Evolutionary conservation across 2,329 filamentous ascomycete species (phyloP), one percentile per base, ranked within the genome.

Genomic region (Emydomyces testavorans): DNA sequence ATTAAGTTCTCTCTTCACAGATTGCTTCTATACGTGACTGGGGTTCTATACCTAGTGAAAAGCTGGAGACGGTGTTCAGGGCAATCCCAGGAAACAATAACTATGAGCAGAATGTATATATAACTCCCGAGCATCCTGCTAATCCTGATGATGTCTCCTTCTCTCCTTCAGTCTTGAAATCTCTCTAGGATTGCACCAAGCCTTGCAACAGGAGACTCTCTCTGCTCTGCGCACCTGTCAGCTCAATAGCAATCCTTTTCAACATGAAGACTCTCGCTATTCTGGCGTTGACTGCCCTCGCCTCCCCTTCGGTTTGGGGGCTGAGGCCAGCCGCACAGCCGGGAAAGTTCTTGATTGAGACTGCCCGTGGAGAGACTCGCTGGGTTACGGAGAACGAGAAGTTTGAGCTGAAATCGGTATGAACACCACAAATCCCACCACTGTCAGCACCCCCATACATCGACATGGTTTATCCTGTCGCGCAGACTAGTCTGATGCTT

Each of bases 351-450:
- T 74, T 94, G 40, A 80, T 98, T 53, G 89, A 96, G 71, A 74
- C 92, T 23, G 76, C 78, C 15, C 87, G 87, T 3, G 86, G 85
- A 50, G 75, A 90, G 62, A 89, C 82, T 20, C 73, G 76, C 72
- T 92, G 85, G 84, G 82, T 95, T 26, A 93, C 85, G 0, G 90
- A 96, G 60, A 85, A 94, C 31, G 80, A 95, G 71, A 98, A 96
- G 68, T 95, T 89, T 87, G 81, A 82, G 65, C 71, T 96, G 54
- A 82, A 84, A 60, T 76, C 87, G 57, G 88, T 93, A 76, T 28
- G 35, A n/a, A 15, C 11, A 29, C n/a, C n/a, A n/a, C n/a, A n/a
- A n/a, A n/a, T n/a, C n/a, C n/a, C n/a, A n/a, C n/a, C n/a, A n/a
- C n/a, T n/a, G n/a, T n/a, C n/a, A n/a, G n/a, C n/a, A n/a, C n/a